phyloP scores from a whole-genome alignment of 2,329 filamentous ascomycete genomes.

The Akanthomyces muscarius region DNA sequence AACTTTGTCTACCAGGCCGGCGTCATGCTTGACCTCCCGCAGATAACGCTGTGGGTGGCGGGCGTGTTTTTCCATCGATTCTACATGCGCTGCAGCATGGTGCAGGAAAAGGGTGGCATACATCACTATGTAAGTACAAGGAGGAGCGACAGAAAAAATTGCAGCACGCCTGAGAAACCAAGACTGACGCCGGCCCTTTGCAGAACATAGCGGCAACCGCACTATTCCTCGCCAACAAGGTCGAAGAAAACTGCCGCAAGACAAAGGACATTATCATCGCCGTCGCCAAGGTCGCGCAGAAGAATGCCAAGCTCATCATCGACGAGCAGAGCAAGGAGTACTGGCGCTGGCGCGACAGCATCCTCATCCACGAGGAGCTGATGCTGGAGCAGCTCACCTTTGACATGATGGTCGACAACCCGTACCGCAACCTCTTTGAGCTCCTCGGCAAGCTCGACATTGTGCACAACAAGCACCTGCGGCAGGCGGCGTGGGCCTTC shows the following conservation, averaged over 20 bases:
- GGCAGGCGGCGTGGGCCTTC: constrained; percentile 89
- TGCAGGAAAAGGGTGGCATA: constrained; percentile 68
- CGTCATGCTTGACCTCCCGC: constrained; percentile 85
- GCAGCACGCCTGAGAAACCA: too few relatives aligned
- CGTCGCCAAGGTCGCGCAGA: constrained; percentile 90
- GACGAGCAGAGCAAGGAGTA: constrained; percentile 98
- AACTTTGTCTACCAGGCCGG: constrained; percentile 96
- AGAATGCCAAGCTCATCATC: constrained; percentile 82
- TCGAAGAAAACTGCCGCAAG: constrained; percentile 93
- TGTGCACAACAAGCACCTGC: constrained; percentile 73
- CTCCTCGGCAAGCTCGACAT: constrained; percentile 70
- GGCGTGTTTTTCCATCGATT: constrained; percentile 95
- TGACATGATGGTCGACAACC: constrained; percentile 84
- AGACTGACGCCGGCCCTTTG: not conserved
- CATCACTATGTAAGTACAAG: constrained; percentile 77
- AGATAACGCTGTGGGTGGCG: constrained; percentile 87
- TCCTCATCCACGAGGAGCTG: constrained; percentile 85
- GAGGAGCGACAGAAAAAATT: not conserved
- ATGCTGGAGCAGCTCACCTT: constrained; percentile 92
- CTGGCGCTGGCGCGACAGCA: constrained; percentile 95
- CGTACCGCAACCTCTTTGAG: constrained; percentile 79
- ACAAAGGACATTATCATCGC: constrained; percentile 93
- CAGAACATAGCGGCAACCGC: constrained; percentile 83
- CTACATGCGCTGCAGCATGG: constrained; percentile 85
- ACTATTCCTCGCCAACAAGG: constrained; percentile 92